Evolutionary conservation across 2,329 filamentous ascomycete genomes (phyloP), one percentile per base, ranked within the genome.

Genomic region (Thielaviopsis euricoi): DNA sequence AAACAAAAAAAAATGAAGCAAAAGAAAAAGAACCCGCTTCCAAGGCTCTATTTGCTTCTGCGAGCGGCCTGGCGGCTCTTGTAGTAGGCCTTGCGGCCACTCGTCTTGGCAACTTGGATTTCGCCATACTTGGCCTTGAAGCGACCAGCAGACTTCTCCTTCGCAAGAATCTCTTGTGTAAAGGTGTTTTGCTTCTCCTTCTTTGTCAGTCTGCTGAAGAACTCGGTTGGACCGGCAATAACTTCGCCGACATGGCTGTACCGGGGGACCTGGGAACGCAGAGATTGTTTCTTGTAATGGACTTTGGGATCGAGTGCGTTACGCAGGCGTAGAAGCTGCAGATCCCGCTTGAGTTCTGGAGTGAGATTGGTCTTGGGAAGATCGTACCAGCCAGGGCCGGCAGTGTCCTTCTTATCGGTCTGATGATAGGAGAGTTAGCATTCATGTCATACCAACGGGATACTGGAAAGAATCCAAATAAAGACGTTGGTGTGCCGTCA

Each of bases 241-340:
- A 98, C 81, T 6, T 87, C 91, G 59, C 91, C 93, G 26, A 95
- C 81, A 65, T 95, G 88, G 21, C 87, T 94, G 67, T 86, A 97
- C 61, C 89, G 82, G 1, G 93, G 93, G 1, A 85, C 72, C 61
- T 81, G 75, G 15, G 60, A 56, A 26, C 59, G 59, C 26, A 54
- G 26, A 9, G 54, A 58, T 10, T 67, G 64, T 70, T 96, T 97
- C 69, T 91, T 94, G 76, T 95, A 95, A 66, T 91, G 86, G 54
- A 86, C 78, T 68, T 97, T 91, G 0, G 89, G 84, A 63, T 97
- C 91, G 22, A 97, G 76, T 21, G 95, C 84, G 58, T 83, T 85
- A 69, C 93, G 83, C 85, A 96, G 91, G 63, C 88, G 84, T 60
- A 98, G 75, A 12, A 97, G 75, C 70, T 96, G 89, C 55, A 96